Conservation (phyloP, 2,329 filamentous ascomycete genomes). For the Penicillium crustosum region DNA sequence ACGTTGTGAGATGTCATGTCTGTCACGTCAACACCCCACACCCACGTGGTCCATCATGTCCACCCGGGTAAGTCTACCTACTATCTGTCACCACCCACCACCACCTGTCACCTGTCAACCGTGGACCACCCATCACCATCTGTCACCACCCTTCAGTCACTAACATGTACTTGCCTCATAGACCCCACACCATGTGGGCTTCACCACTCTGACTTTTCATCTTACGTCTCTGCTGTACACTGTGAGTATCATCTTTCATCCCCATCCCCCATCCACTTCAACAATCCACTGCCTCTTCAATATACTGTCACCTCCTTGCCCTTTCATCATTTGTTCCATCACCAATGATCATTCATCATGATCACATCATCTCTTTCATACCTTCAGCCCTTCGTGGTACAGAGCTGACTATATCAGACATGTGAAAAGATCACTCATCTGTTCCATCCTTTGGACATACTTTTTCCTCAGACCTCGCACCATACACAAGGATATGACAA, state of each 20-base stretch:
- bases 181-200: background rate
- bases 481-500: background rate
- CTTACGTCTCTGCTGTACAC: background rate
- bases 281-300: background rate
- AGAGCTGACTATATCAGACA: background rate
- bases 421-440: background rate
- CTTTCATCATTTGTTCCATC: background rate
- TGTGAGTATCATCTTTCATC: background rate
- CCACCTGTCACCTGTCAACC: background rate
- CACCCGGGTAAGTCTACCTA: background rate
- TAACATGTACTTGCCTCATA: background rate
- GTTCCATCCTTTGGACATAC: background rate
- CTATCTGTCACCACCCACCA: background rate
- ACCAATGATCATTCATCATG: background rate
- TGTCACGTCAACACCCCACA: background rate
- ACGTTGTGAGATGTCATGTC: background rate
- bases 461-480: background rate
- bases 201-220: background rate
- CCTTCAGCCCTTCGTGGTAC: background rate
- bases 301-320: background rate
- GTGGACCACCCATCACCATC: background rate
- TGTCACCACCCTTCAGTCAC: background rate
- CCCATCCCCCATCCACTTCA: no score
- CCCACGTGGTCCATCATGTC: background rate
- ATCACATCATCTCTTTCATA: background rate